Percentiles rank a stretch among this genome's conserved stretches.
Conservation (phyloP, 768 basidiomycete species). For the Pholiota microspora region DNA sequence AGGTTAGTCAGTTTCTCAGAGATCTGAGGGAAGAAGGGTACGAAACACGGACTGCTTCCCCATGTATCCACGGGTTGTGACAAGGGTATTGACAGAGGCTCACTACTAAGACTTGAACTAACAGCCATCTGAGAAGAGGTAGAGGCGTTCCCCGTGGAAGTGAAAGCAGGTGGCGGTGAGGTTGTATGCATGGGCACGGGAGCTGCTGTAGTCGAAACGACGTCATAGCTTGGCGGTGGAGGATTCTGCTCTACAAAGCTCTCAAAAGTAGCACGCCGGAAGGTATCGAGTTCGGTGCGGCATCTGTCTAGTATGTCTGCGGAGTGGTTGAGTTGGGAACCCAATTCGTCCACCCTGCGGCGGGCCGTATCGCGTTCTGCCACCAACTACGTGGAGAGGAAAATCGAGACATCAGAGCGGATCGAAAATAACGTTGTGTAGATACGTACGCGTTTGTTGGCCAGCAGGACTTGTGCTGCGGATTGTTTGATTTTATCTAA, state of each 20-base stretch:
- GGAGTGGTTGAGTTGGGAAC: conserved; percentile 24
- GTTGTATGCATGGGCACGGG: neutral
- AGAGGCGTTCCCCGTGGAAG: neutral
- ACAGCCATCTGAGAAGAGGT: neutral
- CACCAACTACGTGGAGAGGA: conserved; percentile 27
- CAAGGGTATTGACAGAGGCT: neutral
- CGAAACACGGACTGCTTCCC: conserved; percentile 29
- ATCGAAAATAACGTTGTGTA: neutral
- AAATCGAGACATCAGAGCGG: neutral
- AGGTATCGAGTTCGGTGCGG: conserved; percentile 27
- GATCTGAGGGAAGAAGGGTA: neutral
- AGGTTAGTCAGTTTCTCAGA: conserved; percentile 8
- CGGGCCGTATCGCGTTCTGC: conserved; percentile 29
- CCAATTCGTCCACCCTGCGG: conserved; percentile 27
- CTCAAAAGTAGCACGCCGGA: conserved; percentile 33
- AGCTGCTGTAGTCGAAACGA: conserved; percentile 9
- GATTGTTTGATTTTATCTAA: conserved; percentile 39
- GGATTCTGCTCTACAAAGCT: conserved; percentile 26
- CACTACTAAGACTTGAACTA: neutral
- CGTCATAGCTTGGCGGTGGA: conserved; percentile 31
- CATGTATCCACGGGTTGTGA: conserved; percentile 18
- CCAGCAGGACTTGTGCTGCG: conserved; percentile 32
- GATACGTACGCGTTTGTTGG: conserved; percentile 29
- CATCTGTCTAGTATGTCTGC: conserved; percentile 24
- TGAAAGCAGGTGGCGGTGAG: conserved; percentile 3